A percentile compares a stretch with the other conserved stretches of the same genome.
Evolutionary conservation across 306 rosid genomes (phyloP).

Genomic region (Dryas drummondii): DNA sequence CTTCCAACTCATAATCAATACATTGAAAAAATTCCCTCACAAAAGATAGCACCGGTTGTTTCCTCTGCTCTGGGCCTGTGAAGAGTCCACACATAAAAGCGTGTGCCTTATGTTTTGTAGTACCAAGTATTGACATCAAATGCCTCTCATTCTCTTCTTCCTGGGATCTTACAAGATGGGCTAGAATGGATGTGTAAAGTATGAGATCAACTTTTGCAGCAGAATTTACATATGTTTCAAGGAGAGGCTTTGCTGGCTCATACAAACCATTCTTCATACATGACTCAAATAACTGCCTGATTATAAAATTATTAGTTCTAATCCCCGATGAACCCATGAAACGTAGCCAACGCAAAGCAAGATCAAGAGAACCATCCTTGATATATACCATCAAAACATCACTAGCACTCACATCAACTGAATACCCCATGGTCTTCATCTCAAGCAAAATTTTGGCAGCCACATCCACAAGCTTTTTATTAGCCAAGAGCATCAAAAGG

Average conservation of each 20-base stretch:
- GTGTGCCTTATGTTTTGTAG: constrained; percentile 82
- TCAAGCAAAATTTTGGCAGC: constrained; percentile 86
- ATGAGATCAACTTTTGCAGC: constrained; percentile 92
- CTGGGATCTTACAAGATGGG: constrained; percentile 91
- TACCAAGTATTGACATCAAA: constrained; percentile 86
- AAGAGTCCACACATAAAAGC: constrained; percentile 91
- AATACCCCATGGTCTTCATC: constrained; percentile 90
- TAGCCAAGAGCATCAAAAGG: constrained; percentile 75
- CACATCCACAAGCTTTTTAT: constrained; percentile 75
- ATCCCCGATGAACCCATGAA: constrained; percentile 96
- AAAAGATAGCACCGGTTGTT: constrained; percentile 76
- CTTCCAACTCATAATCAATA: constrained; percentile 89
- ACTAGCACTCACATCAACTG: constrained; percentile 90
- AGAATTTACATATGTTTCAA: constrained; percentile 76
- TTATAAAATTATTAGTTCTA: constrained; percentile 81
- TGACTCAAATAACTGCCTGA: constrained; percentile 89
- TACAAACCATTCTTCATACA: constrained; percentile 84
- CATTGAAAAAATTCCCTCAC: constrained; percentile 88
- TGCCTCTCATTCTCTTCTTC: constrained; percentile 82
- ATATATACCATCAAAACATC: constrained; percentile 92
- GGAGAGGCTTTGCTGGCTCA: constrained; percentile 86
- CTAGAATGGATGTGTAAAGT: constrained; percentile 89
- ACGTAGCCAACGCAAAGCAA: constrained; percentile 86
- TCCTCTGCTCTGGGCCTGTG: constrained; percentile 80
- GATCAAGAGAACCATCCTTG: constrained; percentile 89